Conservation (phyloP, 1,139 yeast genomes). For the Geotrichum europaeum region DNA sequence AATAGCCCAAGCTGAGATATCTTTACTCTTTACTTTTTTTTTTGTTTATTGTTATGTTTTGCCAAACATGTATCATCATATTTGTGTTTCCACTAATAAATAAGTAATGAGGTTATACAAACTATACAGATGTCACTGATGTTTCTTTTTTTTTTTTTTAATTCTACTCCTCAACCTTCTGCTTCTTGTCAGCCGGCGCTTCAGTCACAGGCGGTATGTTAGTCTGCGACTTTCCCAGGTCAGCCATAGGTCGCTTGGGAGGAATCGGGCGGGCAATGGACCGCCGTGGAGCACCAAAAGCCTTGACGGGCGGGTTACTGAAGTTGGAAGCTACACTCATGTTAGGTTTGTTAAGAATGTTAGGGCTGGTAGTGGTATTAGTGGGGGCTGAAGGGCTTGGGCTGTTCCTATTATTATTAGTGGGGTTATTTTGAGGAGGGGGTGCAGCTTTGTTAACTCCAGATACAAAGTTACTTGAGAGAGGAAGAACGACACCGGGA, state of each 20-base stretch:
- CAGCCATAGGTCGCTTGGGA: slow-evolving; percentile 6
- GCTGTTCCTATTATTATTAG: not conserved
- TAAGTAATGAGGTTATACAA: not conserved
- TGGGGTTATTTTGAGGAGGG: not conserved
- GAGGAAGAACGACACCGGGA: not conserved
- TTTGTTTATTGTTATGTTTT: not conserved
- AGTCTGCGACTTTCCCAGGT: slow-evolving; percentile 2
- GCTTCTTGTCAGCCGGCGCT: slow-evolving; percentile 4
- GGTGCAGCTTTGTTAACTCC: not conserved
- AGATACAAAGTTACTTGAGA: not conserved
- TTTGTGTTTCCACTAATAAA: not conserved
- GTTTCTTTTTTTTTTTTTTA: not conserved
- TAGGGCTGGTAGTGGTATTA: not conserved
- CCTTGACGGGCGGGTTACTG: not conserved
- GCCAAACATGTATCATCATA: not conserved
- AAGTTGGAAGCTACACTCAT: not conserved
- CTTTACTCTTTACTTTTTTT: not conserved
- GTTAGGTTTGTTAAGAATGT: not conserved
- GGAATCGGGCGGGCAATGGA: not conserved
- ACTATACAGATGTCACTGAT: not conserved
- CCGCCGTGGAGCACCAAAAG: not conserved
- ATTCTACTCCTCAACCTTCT: not conserved
- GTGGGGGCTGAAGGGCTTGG: not conserved
- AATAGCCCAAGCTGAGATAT: too few relatives aligned
- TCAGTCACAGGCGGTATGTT: not conserved